Evolutionary conservation across 2,329 filamentous ascomycete species (phyloP), one percentile per base, ranked within the genome.

Genomic region (Fusarium armeniacum): DNA sequence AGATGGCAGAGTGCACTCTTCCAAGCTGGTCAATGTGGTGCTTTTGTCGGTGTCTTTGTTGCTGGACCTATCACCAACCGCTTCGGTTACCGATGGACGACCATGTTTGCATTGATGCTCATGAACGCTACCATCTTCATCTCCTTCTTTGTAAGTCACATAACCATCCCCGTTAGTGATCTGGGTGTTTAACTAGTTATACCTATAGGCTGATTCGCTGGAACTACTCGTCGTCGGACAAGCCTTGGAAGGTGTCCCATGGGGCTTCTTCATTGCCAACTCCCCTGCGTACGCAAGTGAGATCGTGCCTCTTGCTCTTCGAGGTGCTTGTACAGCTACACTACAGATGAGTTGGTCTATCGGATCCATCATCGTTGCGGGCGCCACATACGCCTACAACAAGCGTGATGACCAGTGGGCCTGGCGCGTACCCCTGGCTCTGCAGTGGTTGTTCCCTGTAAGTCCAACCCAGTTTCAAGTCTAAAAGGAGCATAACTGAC

Each of bases 311-410:
- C 81, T 90, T 43, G 78, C 80, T 70, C 79, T 90, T 40, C 80
- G 87, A 75, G 87, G 84, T 58, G 83, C 85, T 33, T 82, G 81
- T 24, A 89, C 87, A 2, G 84, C 86, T 70, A 89, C 86, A 78
- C 70, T 89, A 72, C 87, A 90, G 74, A 89, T 89, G 87, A 86
- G 85, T 78, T 90, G 87, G 87, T 84, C 86, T 6, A 86, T 89
- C 65, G 87, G 87, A 10, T 78, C 80, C 18, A 89, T 90, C 75
- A 87, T 89, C 49, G 87, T 89, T n/a, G 84, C 81, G 15, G 87
- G 77, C 32, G 83, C 85, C 58, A 86, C 85, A 22, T 89, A 86
- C 73, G 73, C 77, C 54, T 88, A 85, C 79, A 84, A 87, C 41
- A 53, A 47, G 3, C 20, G 38, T 0, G 26, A 51, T 1, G 44